A percentile compares a stretch with the other conserved stretches of the same genome.
Evolutionary conservation across 306 rosid genomes (phyloP).

Genomic region (Vicia villosa): DNA sequence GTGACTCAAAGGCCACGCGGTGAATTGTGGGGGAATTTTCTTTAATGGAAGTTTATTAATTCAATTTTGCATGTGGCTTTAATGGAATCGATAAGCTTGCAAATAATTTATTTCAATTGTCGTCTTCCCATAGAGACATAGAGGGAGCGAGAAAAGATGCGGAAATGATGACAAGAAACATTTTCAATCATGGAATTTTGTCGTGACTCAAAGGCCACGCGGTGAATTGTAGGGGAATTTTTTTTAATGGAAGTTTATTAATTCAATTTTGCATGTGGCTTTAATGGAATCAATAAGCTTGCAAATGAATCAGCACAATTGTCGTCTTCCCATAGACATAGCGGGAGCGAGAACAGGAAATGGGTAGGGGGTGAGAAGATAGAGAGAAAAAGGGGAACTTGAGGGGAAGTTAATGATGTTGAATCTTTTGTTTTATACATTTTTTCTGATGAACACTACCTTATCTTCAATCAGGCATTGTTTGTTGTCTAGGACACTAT

Average conservation of each 20-base stretch:
- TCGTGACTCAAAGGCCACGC: not conserved
- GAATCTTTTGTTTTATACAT: conserved; percentile 1
- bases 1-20: not conserved
- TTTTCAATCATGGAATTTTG: not conserved
- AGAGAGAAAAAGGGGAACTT: not conserved
- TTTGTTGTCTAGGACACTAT: conserved; percentile 6
- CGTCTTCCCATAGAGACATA: not conserved
- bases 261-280: conserved; percentile 19
- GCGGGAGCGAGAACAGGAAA: not conserved
- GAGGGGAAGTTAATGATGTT: not conserved
- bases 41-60: not conserved
- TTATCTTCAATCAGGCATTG: not conserved
- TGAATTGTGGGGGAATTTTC: not conserved
- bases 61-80: conserved; percentile 17
- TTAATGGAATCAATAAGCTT: conserved; percentile 8
- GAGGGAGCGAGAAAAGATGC: conserved; percentile 9
- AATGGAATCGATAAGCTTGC: conserved; percentile 21
- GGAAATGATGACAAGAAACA: not conserved
- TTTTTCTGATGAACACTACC: not conserved
- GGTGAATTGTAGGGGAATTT: not conserved
- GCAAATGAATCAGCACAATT: conserved; percentile 10
- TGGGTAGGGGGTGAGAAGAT: not conserved
- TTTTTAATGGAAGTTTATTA: not conserved
- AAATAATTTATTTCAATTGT: not conserved
- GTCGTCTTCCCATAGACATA: not conserved